A percentile compares a stretch with the other conserved stretches of the same genome.
These are phyloP conservation scores for Boletus rufocinnamomeus DNA, from an alignment of 768 basidiomycete species.

Conservation along the genomic window DNA sequence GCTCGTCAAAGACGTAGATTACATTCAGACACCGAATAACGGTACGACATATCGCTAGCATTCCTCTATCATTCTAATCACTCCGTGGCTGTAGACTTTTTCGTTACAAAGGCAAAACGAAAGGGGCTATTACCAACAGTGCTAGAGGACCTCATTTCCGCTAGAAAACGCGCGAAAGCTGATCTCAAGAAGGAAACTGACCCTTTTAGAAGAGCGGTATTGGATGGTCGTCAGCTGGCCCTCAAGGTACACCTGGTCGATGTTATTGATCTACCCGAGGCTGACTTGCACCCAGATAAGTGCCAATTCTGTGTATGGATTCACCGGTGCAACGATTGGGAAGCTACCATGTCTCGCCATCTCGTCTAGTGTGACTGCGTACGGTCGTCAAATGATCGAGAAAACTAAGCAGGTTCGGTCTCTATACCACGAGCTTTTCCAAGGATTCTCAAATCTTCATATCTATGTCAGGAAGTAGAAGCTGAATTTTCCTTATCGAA, in stretches of 20 bases:
- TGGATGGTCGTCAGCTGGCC: constrained; percentile 96
- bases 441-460: neutral
- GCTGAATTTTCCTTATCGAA: constrained; percentile 82
- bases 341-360: constrained; percentile 95
- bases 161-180: constrained; percentile 92
- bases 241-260: constrained; percentile 63
- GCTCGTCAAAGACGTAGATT: constrained; percentile 84
- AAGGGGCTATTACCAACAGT: constrained; percentile 92
- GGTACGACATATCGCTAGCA: constrained; percentile 47
- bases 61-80: neutral
- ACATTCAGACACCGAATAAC: constrained; percentile 93
- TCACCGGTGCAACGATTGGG: constrained; percentile 96
- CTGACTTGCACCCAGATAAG: constrained; percentile 67
- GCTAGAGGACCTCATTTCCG: constrained; percentile 89
- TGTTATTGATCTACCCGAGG: neutral
- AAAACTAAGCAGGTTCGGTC: constrained; percentile 78
- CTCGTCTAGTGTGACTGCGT: constrained; percentile 93
- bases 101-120: constrained; percentile 67
- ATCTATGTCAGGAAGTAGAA: constrained; percentile 70
- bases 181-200: constrained; percentile 97
- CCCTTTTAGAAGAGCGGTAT: constrained; percentile 93
- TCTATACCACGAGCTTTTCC: neutral
- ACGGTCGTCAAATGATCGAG: constrained; percentile 99
- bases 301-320: constrained; percentile 98
- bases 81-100: constrained; percentile 63